Evolutionary conservation across 768 basidiomycete genomes (phyloP).

Genomic region (Mycena pura): DNA sequence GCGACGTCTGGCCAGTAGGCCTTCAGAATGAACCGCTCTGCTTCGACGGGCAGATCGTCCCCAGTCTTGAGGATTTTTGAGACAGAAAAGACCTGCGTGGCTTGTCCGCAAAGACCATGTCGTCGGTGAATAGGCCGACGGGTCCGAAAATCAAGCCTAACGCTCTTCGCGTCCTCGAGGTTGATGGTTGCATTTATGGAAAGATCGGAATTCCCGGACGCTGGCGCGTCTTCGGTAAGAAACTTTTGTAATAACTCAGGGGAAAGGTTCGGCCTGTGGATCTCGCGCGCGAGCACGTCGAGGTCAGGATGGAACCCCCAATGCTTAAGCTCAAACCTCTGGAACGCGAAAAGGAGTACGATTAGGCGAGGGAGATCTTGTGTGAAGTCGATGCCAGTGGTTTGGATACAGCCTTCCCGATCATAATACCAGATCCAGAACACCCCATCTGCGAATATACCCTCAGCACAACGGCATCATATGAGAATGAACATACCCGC

Average conservation of each 20-base stretch:
- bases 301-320: conserved; percentile 29
- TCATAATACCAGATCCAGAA: conserved; percentile 36
- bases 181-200: not conserved
- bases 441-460: conserved; percentile 27
- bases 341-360: conserved; percentile 33
- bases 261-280: not conserved
- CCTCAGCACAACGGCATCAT: not conserved
- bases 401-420: conserved; percentile 32
- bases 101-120: not conserved
- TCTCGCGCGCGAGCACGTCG: not conserved
- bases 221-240: not conserved
- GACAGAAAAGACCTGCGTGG: not conserved
- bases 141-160: not conserved
- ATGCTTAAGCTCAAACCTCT: conserved; percentile 30
- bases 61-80: not conserved
- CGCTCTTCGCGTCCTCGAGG: not conserved
- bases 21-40: not conserved
- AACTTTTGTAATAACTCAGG: not conserved
- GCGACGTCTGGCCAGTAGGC: conserved; percentile 23
- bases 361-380: conserved; percentile 33
- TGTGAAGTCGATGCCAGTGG: conserved; percentile 33
- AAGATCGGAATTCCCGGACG: too few relatives aligned
- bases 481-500: not conserved
- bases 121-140: not conserved
- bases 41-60: not conserved